Evolutionary conservation across 768 basidiomycete genomes (phyloP).

Genomic region (Tephrocybe sp.): DNA sequence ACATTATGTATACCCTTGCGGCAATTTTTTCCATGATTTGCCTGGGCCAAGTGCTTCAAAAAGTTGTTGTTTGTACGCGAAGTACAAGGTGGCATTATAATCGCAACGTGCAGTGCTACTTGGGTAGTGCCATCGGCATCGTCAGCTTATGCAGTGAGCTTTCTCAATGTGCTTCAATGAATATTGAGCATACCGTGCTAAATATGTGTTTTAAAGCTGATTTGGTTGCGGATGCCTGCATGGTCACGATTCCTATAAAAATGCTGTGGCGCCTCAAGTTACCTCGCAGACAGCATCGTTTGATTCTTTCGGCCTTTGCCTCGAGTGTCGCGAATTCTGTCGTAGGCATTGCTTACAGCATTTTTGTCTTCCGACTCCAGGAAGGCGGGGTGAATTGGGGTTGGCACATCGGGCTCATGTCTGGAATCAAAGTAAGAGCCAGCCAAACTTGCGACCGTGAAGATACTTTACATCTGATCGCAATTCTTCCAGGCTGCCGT

Average conservation of each 20-base stretch:
- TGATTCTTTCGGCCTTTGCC: slow-evolving; percentile 26
- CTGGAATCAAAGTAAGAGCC: slow-evolving; percentile 19
- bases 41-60: slow-evolving; percentile 10
- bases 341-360: slow-evolving; percentile 17
- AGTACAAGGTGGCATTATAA: slow-evolving; percentile 13
- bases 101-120: slow-evolving; percentile 10
- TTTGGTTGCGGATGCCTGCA: slow-evolving; percentile 21
- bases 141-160: slow-evolving; percentile 14
- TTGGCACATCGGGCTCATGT: slow-evolving; percentile 9
- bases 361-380: slow-evolving; percentile 16
- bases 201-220: slow-evolving; percentile 17
- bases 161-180: too few relatives aligned
- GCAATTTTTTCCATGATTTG: slow-evolving; percentile 11
- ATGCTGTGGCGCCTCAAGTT: slow-evolving; percentile 24
- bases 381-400: slow-evolving; percentile 6
- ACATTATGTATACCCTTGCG: slow-evolving; percentile 7
- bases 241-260: slow-evolving; percentile 22
- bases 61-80: slow-evolving; percentile 11
- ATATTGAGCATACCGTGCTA: too few relatives aligned
- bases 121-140: slow-evolving; percentile 8
- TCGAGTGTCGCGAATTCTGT: slow-evolving; percentile 21
- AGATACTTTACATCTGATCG: background rate
- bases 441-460: background rate
- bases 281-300: slow-evolving; percentile 15
- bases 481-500: slow-evolving; percentile 14